Percentiles rank a stretch among this genome's conserved stretches.
Conservation (phyloP, 768 basidiomycete species). For the Boletus fagicola region DNA sequence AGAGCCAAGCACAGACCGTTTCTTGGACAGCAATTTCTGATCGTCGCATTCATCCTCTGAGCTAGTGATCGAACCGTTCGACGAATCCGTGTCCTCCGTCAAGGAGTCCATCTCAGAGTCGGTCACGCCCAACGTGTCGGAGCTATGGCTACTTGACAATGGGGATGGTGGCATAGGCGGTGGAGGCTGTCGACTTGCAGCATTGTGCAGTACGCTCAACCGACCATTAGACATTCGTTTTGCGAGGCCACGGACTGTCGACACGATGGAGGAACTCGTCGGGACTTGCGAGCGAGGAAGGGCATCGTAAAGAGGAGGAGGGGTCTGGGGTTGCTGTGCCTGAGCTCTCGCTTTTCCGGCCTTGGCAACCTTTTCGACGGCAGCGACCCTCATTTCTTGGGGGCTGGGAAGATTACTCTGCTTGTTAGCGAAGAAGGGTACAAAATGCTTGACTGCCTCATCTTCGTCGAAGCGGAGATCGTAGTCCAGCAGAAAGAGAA, state of each 20-base stretch:
- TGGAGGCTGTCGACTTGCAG: conserved; percentile 18
- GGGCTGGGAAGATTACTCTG: conserved; percentile 23
- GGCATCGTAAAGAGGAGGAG: conserved; percentile 41
- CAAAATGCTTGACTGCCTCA: conserved; percentile 71
- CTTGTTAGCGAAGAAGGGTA: conserved; percentile 53
- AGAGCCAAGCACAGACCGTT: conserved; percentile 47
- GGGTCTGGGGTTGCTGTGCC: conserved; percentile 43
- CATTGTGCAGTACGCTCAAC: conserved; percentile 31
- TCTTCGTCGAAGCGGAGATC: conserved; percentile 87
- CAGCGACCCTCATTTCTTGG: conserved; percentile 48
- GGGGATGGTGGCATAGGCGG: conserved; percentile 27
- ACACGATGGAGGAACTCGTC: conserved; percentile 41
- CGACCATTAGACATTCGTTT: conserved; percentile 51
- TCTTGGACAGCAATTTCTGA: conserved; percentile 23
- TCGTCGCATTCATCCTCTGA: conserved; percentile 45
- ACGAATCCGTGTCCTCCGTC: conserved; percentile 62
- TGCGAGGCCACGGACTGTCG: conserved; percentile 58
- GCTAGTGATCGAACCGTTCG: conserved; percentile 48
- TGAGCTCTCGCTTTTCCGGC: conserved; percentile 54
- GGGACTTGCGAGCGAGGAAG: conserved; percentile 21
- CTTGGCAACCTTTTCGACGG: conserved; percentile 53
- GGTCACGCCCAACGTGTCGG: conserved; percentile 43
- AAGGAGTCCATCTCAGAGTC: conserved; percentile 62
- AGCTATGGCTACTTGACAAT: conserved; percentile 42
- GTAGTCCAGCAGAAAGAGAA: conserved; percentile 89